These are phyloP conservation scores for Pythium chondricola DNA, from an alignment of 352 stramenopile genomes.

Conservation along the genomic window DNA sequence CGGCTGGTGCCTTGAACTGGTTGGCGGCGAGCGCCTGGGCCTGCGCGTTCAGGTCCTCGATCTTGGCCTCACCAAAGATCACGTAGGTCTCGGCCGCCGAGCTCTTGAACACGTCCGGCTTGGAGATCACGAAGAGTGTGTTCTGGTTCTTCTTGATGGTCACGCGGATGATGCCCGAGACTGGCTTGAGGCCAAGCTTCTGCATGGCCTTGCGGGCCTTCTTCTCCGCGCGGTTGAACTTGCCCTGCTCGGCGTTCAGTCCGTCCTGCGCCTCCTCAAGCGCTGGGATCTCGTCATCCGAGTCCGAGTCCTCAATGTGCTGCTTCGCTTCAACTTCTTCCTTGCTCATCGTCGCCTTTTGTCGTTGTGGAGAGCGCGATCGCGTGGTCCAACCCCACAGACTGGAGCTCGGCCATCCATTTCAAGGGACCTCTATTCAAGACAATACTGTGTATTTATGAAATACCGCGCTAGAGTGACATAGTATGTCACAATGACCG, in stretches of 20 bases:
- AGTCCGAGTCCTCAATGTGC: constrained; percentile 53
- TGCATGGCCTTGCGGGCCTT: constrained; percentile 99
- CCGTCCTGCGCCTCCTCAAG: constrained; percentile 69
- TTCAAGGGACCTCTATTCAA: constrained; percentile 12
- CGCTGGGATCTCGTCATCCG: constrained; percentile 78
- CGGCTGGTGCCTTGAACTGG: constrained; percentile 86
- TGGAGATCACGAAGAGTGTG: constrained; percentile 95
- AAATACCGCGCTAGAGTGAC: too few relatives aligned
- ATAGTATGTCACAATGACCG: too few relatives aligned
- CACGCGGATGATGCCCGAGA: constrained; percentile 94
- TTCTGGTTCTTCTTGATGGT: constrained; percentile 99
- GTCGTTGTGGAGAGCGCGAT: background rate
- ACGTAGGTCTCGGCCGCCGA: constrained; percentile 93
- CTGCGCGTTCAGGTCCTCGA: constrained; percentile 93
- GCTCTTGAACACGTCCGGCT: constrained; percentile 98
- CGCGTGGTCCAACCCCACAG: too few relatives aligned
- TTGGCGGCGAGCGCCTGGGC: constrained; percentile 83
- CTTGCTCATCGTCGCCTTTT: constrained; percentile 26
- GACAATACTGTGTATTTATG: background rate
- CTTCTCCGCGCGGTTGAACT: constrained; percentile 97
- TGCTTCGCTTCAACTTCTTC: constrained; percentile 43
- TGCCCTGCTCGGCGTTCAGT: constrained; percentile 62
- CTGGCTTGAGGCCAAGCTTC: constrained; percentile 97
- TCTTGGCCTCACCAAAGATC: constrained; percentile 99
- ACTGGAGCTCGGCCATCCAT: background rate